Base-by-base conservation (phyloP, 2,329 filamentous ascomycete species). In the Phaeosphaeria sp. region DNA sequence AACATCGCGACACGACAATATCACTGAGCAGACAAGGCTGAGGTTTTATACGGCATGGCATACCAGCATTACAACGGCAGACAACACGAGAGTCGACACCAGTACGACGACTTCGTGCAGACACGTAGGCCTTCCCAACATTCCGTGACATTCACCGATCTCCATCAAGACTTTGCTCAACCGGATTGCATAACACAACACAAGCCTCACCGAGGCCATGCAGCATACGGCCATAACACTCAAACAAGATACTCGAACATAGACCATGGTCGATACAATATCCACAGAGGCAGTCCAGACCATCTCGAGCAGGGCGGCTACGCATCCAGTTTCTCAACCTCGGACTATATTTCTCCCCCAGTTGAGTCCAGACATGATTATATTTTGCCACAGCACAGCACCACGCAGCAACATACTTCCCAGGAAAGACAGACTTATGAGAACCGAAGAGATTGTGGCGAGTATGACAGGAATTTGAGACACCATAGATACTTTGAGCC, bases 301-400 rank as follows among this genome's bases (percentile, higher is more conserved):
- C 30, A 36, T 42, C 9, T 44, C 50, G 20, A 30, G 50, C 62
- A 33, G 50, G 46, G 17, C 55, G 15, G 59, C 25, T 52, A 59
- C 47, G 57, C 51, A 22, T 46, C 54, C 15, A 46, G 52, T 22
- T 18, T 41, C 18, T 50, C 54, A 15, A 27, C 43, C 48, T 52
- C 50, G 11, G 58, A 56, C 47, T 55, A 60, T 48, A 56, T 59
- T 46, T 49, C 52, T n/a, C 42, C 23, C 23, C 51, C 30, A 17
- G 46, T 41, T 49, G 54, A 52, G 11, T 20, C 42, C 13, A 53
- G n/a, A 48, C 17, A 50, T 25, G 51, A 39, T 18, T 46, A 46
- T 25, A 53, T 53, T n/a, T 7, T 18, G 21, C 42, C 25, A 43
- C 3, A 43, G n/a, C 13, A 55, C n/a, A 43, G 41, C 17, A 43